phyloP scores from a whole-genome alignment of 139 green algal species.

The Astrephomene gubernaculifera region DNA sequence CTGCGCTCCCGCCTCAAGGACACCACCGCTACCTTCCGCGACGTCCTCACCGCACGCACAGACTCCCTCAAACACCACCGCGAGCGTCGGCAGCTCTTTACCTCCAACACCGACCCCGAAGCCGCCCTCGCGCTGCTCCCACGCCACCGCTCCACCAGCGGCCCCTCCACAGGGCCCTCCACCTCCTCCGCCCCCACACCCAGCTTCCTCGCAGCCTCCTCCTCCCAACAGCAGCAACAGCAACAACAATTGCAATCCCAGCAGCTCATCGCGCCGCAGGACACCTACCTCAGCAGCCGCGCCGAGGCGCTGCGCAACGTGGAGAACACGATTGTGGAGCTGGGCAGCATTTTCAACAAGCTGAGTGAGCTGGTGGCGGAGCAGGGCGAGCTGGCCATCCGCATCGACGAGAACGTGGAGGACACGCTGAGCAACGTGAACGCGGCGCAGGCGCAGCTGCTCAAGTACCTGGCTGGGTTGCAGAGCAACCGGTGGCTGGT shows the following conservation, averaged over 20 bases:
- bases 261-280: constrained; percentile 53
- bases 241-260: constrained; percentile 69
- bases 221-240: constrained; percentile 46
- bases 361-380: constrained; percentile 92
- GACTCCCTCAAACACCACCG: constrained; percentile 91
- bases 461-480: constrained; percentile 97
- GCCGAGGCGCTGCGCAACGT: constrained; percentile 94
- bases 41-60: constrained; percentile 87
- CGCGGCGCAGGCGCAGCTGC: constrained; percentile 91
- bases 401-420: constrained; percentile 98
- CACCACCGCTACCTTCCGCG: constrained; percentile 62
- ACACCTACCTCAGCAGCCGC: constrained; percentile 56
- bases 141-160: neutral
- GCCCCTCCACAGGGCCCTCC: neutral
- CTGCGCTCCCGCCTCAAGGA: constrained; percentile 83
- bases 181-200: neutral
- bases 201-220: constrained; percentile 38
- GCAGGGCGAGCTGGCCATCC: constrained; percentile 91
- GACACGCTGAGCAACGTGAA: constrained; percentile 97
- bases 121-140: constrained; percentile 54
- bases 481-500: constrained; percentile 91
- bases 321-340: constrained; percentile 96
- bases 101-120: constrained; percentile 53
- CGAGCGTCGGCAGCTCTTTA: constrained; percentile 90
- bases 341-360: constrained; percentile 98